Evolutionary conservation across 495 filamentous ascomycete species (phyloP).

Genomic region (Cenococcum geophilum): DNA sequence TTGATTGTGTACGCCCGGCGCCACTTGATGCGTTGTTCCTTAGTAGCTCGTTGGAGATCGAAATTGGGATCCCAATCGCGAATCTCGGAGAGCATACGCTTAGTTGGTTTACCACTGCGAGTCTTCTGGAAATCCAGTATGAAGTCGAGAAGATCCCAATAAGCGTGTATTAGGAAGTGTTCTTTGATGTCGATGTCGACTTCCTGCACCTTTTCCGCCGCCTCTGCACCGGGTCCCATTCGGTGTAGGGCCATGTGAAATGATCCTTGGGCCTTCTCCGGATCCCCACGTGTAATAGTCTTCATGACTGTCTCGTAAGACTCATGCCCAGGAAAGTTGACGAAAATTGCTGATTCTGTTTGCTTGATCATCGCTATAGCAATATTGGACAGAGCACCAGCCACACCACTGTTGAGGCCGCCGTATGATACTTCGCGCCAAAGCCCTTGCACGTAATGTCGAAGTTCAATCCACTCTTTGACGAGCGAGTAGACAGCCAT

Average conservation of each 20-base stretch:
- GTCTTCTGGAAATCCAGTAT: conserved; percentile 44
- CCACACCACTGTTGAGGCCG: conserved; percentile 44
- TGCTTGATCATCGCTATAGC: conserved; percentile 41
- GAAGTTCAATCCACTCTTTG: conserved; percentile 35
- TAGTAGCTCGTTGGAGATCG: conserved; percentile 38
- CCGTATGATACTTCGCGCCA: conserved; percentile 46
- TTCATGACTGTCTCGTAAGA: conserved; percentile 40
- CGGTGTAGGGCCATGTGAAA: conserved; percentile 26
- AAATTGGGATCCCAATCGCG: conserved; percentile 43
- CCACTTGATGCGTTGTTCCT: conserved; percentile 41
- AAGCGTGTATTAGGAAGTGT: conserved; percentile 42
- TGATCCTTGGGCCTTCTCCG: conserved; percentile 34
- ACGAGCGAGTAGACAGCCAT: conserved; percentile 40
- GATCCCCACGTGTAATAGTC: conserved; percentile 38
- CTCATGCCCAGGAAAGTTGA: conserved; percentile 43
- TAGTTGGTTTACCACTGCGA: conserved; percentile 44
- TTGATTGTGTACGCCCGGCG: conserved; percentile 46
- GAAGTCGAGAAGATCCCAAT: conserved; percentile 44
- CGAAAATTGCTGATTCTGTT: conserved; percentile 36
- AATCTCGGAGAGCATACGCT: conserved; percentile 39
- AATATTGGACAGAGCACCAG: conserved; percentile 41
- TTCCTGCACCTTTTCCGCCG: conserved; percentile 17
- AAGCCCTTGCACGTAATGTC: conserved; percentile 37
- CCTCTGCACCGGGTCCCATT: conserved; percentile 14
- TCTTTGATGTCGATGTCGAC: conserved; percentile 39